Evolutionary conservation across 2,329 filamentous ascomycete genomes (phyloP), one percentile per base, ranked within the genome.

Genomic region (Aspergillus neotritici): DNA sequence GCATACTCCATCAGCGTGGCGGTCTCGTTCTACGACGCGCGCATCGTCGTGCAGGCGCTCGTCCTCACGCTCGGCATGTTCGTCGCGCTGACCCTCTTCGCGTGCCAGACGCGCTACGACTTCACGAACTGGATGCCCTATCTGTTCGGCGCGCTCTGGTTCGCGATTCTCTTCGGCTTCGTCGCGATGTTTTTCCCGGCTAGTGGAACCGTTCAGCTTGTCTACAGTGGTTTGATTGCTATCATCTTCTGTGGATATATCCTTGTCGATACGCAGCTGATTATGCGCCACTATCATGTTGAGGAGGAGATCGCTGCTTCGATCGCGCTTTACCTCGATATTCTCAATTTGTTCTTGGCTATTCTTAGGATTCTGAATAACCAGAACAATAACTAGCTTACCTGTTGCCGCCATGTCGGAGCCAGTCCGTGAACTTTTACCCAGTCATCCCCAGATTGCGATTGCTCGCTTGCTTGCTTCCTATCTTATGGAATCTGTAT

Each of bases 91-190:
- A 83, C 78, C 3, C 68, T 90, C 34, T 97, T 98, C 66, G 93
- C 93, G 38, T 95, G 90, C 79, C 93, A 98, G 74, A 87, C 86
- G 52, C 94, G 94, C 67, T 98, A 98, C 64, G 93, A 98, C 74
- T 98, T 98, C 66, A 97, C 91, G 1, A 84, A 81, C 52, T 98
- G 93, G 91, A 87, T 91, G 75, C 91, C 93, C 13, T 97, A 96
- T 65, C 80, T 97, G 3, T 94, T 94, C 60, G 90, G 90, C 46
- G 83, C 77, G 0, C 78, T 98, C 13, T 97, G 93, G 93, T 84
- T 86, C 5, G 71, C 96, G 46, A 77, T 98, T 50, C 74, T 98
- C 32, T 96, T 97, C 63, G 87, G 93, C 39, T 93, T 98, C 74
- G 89, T 97, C 79, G 77, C 84, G 52, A 79, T 81, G 53, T 97